Evolutionary conservation across 441 rosid species (phyloP).

Genomic region (Sinapis alba): DNA sequence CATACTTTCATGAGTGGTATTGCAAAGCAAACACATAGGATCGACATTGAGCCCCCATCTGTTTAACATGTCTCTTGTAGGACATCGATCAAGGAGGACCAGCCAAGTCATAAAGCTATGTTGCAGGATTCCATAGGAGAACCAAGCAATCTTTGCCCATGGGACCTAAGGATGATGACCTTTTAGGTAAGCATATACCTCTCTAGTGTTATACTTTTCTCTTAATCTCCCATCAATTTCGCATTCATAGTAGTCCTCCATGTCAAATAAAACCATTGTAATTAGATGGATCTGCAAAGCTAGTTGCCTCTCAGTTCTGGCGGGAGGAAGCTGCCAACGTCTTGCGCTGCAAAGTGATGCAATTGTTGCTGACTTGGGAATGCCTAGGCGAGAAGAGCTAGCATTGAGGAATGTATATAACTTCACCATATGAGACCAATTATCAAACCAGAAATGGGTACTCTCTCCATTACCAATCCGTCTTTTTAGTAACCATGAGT

Average conservation of each 20-base stretch:
- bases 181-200: neutral
- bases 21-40: neutral
- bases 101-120: neutral
- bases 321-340: no score
- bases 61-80: neutral
- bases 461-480: no score
- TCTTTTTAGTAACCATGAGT: no score
- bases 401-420: no score
- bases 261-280: neutral
- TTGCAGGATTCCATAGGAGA: neutral
- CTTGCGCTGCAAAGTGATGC: no score
- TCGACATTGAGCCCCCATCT: neutral
- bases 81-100: neutral
- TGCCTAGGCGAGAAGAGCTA: no score
- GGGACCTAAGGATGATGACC: neutral
- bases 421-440: no score
- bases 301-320: neutral
- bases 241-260: neutral
- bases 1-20: neutral
- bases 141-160: neutral
- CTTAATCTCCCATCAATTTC: neutral
- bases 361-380: no score
- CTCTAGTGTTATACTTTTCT: neutral
- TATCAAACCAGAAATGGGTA: no score
- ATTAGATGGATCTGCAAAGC: neutral